A percentile compares a stretch with the other conserved stretches of the same genome.
Evolutionary conservation across 352 stramenopile genomes (phyloP).

Genomic region (Phytophthora tubulina): DNA sequence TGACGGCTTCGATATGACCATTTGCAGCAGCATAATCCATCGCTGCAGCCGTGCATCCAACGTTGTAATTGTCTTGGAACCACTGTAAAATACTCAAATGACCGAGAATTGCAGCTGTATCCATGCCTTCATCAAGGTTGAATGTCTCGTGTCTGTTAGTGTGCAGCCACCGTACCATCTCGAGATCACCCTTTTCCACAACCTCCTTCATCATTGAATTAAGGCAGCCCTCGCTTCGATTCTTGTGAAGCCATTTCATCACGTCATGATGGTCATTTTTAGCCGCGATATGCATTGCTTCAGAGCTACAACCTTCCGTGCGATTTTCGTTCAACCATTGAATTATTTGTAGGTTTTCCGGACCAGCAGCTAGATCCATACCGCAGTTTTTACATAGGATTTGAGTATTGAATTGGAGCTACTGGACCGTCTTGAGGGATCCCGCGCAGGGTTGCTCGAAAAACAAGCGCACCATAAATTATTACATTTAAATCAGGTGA

Average conservation of each 20-base stretch:
- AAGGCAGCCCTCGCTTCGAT: slow-evolving; percentile 4
- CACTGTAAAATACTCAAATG: slow-evolving; percentile 8
- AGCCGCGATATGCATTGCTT: not conserved
- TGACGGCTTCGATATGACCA: not conserved
- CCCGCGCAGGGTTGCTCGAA: too few relatives aligned
- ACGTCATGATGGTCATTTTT: not conserved
- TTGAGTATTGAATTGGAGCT: not conserved
- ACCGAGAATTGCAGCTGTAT: not conserved
- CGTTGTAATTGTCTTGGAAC: slow-evolving; percentile 1
- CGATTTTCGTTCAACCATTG: not conserved
- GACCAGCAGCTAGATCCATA: not conserved
- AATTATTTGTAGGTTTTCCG: not conserved
- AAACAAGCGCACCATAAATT: too few relatives aligned
- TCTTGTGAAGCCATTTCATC: slow-evolving; percentile 5
- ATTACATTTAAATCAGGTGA: too few relatives aligned
- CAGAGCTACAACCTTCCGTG: not conserved
- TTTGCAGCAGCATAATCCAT: slow-evolving; percentile 3
- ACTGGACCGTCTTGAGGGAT: not conserved
- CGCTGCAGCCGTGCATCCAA: not conserved
- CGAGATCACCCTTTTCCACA: not conserved
- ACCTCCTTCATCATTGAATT: not conserved
- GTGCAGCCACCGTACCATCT: slow-evolving; percentile 1
- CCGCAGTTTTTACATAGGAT: not conserved
- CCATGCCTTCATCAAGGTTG: not conserved
- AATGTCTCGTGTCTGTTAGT: slow-evolving; percentile 1